phyloP scores from a whole-genome alignment of 495 filamentous ascomycete species.

The Lophiostoma macrostomum region DNA sequence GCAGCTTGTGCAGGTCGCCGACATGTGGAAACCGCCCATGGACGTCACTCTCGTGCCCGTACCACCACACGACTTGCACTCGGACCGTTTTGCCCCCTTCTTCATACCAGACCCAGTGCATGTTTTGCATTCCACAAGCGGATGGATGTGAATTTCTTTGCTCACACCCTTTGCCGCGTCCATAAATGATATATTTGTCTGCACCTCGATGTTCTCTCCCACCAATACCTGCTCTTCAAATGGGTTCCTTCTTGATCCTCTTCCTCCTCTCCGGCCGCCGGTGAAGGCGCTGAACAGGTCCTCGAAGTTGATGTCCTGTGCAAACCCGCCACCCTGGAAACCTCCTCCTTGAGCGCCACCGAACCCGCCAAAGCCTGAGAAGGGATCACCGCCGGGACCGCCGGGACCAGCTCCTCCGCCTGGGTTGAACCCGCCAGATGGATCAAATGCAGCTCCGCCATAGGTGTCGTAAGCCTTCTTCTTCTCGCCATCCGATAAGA shows the following conservation, averaged over 20 bases:
- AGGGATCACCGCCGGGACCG: constrained; percentile 43
- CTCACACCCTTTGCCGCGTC: constrained; percentile 86
- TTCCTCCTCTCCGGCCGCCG: constrained; percentile 53
- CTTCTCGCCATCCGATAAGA: constrained; percentile 88
- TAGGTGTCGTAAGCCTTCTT: constrained; percentile 86
- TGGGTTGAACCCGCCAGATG: constrained; percentile 67
- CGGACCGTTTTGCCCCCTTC: constrained; percentile 63
- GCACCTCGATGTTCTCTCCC: constrained; percentile 91
- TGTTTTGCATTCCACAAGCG: constrained; percentile 72
- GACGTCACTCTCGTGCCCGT: constrained; percentile 83
- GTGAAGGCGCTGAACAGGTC: constrained; percentile 91
- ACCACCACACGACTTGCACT: constrained; percentile 78
- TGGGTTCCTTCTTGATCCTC: constrained; percentile 46
- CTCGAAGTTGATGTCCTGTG: constrained; percentile 85
- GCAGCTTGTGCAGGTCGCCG: constrained; percentile 79
- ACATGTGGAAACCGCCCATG: constrained; percentile 94
- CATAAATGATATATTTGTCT: constrained; percentile 89
- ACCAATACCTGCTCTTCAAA: constrained; percentile 77
- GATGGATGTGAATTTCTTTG: constrained; percentile 75
- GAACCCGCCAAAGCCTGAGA: constrained; percentile 51
- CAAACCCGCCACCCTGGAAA: constrained; percentile 52
- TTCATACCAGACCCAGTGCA: constrained; percentile 85
- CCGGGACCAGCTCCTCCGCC: constrained; percentile 55
- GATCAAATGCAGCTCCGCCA: constrained; percentile 84
- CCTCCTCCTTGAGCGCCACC: constrained; percentile 53